A percentile compares a stretch with the other conserved stretches of the same genome.
Conservation (phyloP, 805 yeast species). For the Kuraishia hungarica region DNA sequence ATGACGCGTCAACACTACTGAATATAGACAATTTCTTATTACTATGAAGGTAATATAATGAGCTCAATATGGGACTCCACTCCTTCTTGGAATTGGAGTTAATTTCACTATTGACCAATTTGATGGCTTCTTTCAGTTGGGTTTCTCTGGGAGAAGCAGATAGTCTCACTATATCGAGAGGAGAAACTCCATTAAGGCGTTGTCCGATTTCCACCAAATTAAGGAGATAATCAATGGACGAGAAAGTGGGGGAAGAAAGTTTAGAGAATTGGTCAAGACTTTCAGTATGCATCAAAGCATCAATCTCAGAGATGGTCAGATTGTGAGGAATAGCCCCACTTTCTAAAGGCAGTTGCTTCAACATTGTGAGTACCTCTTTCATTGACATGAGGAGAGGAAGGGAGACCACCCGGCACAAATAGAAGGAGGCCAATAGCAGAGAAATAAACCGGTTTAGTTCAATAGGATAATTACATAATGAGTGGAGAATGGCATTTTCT, state of each 20-base stretch:
- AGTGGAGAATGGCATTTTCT: background rate
- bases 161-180: slow-evolving; percentile 15
- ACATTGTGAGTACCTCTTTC: slow-evolving; percentile 14
- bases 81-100: slow-evolving; percentile 9
- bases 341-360: background rate
- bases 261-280: background rate
- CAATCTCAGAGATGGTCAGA: background rate
- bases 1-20: slow-evolving; percentile 11
- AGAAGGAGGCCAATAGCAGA: slow-evolving; percentile 13
- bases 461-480: slow-evolving; percentile 3
- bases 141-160: slow-evolving; percentile 8
- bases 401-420: slow-evolving; percentile 16
- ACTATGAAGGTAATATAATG: slow-evolving; percentile 18
- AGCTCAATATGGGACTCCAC: slow-evolving; percentile 18
- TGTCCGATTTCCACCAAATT: slow-evolving; percentile 18
- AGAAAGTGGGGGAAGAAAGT: slow-evolving; percentile 8
- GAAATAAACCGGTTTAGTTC: slow-evolving; percentile 9
- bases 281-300: background rate
- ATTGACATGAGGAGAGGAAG: slow-evolving; percentile 14
- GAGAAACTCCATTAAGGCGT: slow-evolving; percentile 17
- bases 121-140: slow-evolving; percentile 17
- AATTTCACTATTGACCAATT: slow-evolving; percentile 17
- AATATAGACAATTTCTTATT: slow-evolving; percentile 18
- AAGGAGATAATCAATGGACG: slow-evolving; percentile 6
- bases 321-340: background rate